phyloP scores from a whole-genome alignment of 169 alveolate genomes.

The Babesia bigemina region DNA sequence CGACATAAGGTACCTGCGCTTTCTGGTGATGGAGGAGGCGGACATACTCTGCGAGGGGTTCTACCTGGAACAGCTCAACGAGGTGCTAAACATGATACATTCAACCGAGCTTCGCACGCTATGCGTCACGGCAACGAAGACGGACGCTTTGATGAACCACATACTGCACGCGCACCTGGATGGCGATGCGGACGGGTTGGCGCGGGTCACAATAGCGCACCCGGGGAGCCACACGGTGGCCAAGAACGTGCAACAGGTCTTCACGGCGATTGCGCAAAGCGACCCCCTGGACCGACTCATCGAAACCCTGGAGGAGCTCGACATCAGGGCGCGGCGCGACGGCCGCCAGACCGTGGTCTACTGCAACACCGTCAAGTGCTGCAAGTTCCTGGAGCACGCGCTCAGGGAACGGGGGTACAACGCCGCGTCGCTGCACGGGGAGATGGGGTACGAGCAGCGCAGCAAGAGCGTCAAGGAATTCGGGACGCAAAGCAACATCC shows the following conservation, averaged over 20 bases:
- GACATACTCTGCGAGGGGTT: slow-evolving; percentile 60
- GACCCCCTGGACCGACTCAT: slow-evolving; percentile 53
- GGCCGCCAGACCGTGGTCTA: slow-evolving; percentile 40
- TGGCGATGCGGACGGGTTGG: slow-evolving; percentile 16
- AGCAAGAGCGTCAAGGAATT: slow-evolving; percentile 32
- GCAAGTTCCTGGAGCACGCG: slow-evolving; percentile 53
- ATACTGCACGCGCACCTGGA: slow-evolving; percentile 33
- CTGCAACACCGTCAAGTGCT: slow-evolving; percentile 61
- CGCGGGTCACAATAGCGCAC: slow-evolving; percentile 14
- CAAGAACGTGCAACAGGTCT: slow-evolving; percentile 29
- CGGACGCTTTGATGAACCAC: slow-evolving; percentile 38
- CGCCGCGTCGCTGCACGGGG: slow-evolving; percentile 49
- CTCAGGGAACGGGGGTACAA: slow-evolving; percentile 59
- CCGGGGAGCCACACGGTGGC: slow-evolving; percentile 29
- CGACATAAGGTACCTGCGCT: slow-evolving; percentile 38
- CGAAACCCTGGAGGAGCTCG: slow-evolving; percentile 45
- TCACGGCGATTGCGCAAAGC: slow-evolving; percentile 38
- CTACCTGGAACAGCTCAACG: slow-evolving; percentile 54
- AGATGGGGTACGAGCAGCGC: slow-evolving; percentile 61
- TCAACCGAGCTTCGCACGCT: slow-evolving; percentile 13
- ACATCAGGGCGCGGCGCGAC: neutral
- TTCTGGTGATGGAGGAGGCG: slow-evolving; percentile 52
- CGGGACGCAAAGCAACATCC: slow-evolving; percentile 18
- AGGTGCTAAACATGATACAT: slow-evolving; percentile 37
- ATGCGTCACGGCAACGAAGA: slow-evolving; percentile 43